Conservation (phyloP, 495 filamentous ascomycete species). For the Xylaria acuta region DNA sequence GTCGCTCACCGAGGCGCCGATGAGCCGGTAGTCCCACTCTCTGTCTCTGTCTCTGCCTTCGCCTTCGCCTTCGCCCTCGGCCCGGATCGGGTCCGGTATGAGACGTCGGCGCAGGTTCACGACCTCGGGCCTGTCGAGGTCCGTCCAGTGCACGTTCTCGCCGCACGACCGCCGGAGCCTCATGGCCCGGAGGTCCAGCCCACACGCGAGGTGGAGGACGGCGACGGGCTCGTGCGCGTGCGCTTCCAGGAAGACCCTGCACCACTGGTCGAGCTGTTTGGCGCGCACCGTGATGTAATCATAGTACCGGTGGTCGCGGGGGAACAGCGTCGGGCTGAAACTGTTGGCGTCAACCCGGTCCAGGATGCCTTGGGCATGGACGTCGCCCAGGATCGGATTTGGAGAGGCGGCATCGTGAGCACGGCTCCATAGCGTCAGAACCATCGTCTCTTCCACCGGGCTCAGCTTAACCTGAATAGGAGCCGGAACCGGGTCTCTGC, state of each 20-base stretch:
- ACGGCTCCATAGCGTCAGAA: constrained; percentile 26
- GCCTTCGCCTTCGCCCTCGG: neutral
- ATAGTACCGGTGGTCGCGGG: constrained; percentile 10
- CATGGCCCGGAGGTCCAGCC: constrained; percentile 31
- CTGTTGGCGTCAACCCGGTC: constrained; percentile 27
- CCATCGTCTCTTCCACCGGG: constrained; percentile 28
- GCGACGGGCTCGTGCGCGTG: constrained; percentile 21
- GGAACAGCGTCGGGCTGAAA: constrained; percentile 22
- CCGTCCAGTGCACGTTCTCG: constrained; percentile 29
- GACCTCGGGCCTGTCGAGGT: constrained; percentile 34
- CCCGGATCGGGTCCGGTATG: constrained; percentile 3
- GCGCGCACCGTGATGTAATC: constrained; percentile 25
- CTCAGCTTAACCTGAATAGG: constrained; percentile 23
- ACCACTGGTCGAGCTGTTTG: constrained; percentile 30
- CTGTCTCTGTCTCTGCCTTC: too few species aligned
- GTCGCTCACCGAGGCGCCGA: constrained; percentile 26
- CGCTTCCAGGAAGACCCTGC: constrained; percentile 25
- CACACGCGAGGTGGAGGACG: constrained; percentile 35
- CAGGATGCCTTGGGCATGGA: constrained; percentile 22
- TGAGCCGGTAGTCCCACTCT: constrained; percentile 28
- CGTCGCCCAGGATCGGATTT: constrained; percentile 26
- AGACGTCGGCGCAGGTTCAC: constrained; percentile 30
- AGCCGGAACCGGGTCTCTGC: neutral
- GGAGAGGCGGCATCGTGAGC: constrained; percentile 27
- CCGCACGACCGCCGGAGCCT: constrained; percentile 25